Conservation (phyloP, 768 basidiomycete species). For the Agrocybe pediades region DNA sequence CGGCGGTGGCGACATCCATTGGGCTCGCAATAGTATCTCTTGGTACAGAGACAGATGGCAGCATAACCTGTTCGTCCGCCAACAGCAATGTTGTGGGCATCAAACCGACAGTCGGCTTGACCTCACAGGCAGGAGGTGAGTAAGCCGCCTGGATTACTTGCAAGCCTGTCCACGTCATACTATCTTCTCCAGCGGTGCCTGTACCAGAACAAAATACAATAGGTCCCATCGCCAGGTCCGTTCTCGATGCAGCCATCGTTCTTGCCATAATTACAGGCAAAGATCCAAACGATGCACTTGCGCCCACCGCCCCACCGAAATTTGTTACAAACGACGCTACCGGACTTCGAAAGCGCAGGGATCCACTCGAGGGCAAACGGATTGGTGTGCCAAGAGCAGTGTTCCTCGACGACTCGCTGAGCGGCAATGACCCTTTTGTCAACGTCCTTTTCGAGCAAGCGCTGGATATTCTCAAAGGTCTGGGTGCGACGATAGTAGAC, state of each 20-base stretch:
- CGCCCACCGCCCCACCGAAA: constrained; percentile 51
- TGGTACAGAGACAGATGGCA: constrained; percentile 55
- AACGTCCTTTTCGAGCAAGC: constrained; percentile 39
- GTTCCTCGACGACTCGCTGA: constrained; percentile 31
- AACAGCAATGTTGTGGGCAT: constrained; percentile 60
- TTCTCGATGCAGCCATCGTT: constrained; percentile 55
- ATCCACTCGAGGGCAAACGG: constrained; percentile 45
- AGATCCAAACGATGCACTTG: constrained; percentile 57
- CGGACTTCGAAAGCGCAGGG: constrained; percentile 45
- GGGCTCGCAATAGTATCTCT: constrained; percentile 48
- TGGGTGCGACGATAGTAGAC: constrained; percentile 59
- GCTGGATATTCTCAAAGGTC: constrained; percentile 31
- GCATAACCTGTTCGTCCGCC: constrained; percentile 53
- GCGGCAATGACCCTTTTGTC: constrained; percentile 19
- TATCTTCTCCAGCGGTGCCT: constrained; percentile 55
- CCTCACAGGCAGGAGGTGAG: constrained; percentile 58
- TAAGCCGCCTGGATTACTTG: too few relatives aligned
- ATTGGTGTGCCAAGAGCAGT: constrained; percentile 53
- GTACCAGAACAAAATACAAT: constrained; percentile 57
- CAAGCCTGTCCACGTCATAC: too few relatives aligned
- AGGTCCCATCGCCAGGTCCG: constrained; percentile 54
- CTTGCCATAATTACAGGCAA: constrained; percentile 55
- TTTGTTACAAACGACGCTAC: constrained; percentile 55
- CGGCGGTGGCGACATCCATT: constrained; percentile 57
- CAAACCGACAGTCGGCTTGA: constrained; percentile 61